Evolutionary conservation across 176 grass and related monocot genomes (phyloP), one percentile per base, ranked within the genome.

Genomic region (Phoenix roebelenii): DNA sequence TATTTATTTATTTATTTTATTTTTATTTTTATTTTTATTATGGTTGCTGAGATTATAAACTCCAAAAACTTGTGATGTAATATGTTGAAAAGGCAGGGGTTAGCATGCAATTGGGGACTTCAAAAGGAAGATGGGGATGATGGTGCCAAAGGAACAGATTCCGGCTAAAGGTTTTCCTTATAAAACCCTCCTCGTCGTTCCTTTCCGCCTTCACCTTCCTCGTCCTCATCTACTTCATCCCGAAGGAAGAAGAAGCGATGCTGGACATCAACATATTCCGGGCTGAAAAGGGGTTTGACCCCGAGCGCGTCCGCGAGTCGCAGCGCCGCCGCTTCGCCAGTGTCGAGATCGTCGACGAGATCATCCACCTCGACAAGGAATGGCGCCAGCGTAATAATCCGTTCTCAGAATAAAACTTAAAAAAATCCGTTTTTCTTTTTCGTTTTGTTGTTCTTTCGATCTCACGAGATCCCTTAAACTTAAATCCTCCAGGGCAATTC

Each of bases 231-330:
- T 39, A 35, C 25, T 26, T 26, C 7, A 7, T 35, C 32, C 7
- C 24, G 5, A n/a, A 58, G 29, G 22, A 58, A 64, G 70, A 14
- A 73, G 52, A 5, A 39, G 64, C 18, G 64, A 95, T 88, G 93
- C 77, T 97, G 18, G 87, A 97, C 61, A 83, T 88, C 66, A 91
- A 97, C 56, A 61, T 91, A 5, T 85, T 97, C 73, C 78, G 93
- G 24, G 28, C 57, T 24, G 87, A 97, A 69, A 97, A 91, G 76
- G 84, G 81, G 5, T 81, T 76, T 3, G 77, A 88, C 25, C 84
- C 81, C 0, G 87, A 97, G n/a, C 66, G 74, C 10, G 59, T 97
- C 51, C 81, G 84, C 22, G 71, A 92, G 52, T 97, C 87, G 16
- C 93, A 92, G 79, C 77, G 84, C 63, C 77, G 67, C 3, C 84